A percentile compares a stretch with the other conserved stretches of the same genome.
These are phyloP conservation scores for Paramecium primaurelia DNA, from an alignment of 73 alveolate species.

Conservation along the genomic window DNA sequence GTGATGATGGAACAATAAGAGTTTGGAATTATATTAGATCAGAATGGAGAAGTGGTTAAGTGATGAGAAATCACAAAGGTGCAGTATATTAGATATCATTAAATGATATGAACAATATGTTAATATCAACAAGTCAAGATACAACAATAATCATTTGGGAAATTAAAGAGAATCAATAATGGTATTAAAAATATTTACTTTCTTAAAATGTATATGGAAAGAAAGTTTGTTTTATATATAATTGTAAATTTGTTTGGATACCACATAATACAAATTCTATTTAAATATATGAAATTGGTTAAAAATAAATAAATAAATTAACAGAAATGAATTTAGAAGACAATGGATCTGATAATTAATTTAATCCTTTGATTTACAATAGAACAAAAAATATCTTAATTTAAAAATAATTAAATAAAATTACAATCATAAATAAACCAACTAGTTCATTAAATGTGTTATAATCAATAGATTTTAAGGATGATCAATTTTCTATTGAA, in stretches of 20 bases:
- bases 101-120: background rate
- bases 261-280: background rate
- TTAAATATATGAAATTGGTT: background rate
- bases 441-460: background rate
- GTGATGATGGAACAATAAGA: background rate
- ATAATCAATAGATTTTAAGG: background rate
- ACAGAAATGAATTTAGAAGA: background rate
- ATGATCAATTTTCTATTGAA: background rate
- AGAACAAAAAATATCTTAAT: background rate
- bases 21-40: background rate
- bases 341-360: background rate
- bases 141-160: background rate
- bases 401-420: background rate
- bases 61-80: background rate
- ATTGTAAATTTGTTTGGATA: background rate
- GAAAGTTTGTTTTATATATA: background rate
- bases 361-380: background rate
- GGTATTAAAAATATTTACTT: background rate
- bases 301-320: background rate
- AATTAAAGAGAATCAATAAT: background rate
- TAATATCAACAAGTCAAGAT: background rate
- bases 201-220: background rate
- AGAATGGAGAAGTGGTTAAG: background rate
- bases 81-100: background rate
- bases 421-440: background rate